Conservation (phyloP, 148 eudicot species). For the Vaccinium darrowii region DNA sequence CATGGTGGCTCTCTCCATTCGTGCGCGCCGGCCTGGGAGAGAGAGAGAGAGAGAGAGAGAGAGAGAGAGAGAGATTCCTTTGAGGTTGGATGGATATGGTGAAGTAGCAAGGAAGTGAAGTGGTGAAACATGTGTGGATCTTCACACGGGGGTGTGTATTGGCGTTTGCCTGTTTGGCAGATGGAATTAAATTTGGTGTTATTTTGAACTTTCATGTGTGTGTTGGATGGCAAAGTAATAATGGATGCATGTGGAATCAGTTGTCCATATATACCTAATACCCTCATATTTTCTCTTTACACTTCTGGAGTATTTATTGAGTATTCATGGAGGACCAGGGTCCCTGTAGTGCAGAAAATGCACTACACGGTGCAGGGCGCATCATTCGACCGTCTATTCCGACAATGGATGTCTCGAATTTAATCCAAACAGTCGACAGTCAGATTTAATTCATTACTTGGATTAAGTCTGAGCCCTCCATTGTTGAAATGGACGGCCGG, state of each 20-base stretch:
- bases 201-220: neutral
- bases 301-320: too few relatives aligned
- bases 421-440: too few relatives aligned
- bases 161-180: conserved; percentile 1
- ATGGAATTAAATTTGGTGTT: neutral
- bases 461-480: too few relatives aligned
- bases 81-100: neutral
- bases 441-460: too few relatives aligned
- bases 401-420: too few relatives aligned
- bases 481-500: too few relatives aligned
- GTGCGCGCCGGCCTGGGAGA: neutral
- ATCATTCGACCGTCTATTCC: too few relatives aligned
- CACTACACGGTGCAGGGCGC: too few relatives aligned
- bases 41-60: conserved; percentile 6
- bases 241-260: neutral
- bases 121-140: neutral
- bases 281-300: too few relatives aligned
- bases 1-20: neutral
- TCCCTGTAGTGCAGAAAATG: too few relatives aligned
- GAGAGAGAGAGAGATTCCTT: conserved; percentile 6
- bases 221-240: neutral
- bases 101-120: neutral
- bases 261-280: neutral
- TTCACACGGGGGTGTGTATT: neutral
- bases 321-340: too few relatives aligned